These are phyloP conservation scores for Paramecium tetraurelia DNA, from an alignment of 73 alveolate genomes.

Conservation along the genomic window DNA sequence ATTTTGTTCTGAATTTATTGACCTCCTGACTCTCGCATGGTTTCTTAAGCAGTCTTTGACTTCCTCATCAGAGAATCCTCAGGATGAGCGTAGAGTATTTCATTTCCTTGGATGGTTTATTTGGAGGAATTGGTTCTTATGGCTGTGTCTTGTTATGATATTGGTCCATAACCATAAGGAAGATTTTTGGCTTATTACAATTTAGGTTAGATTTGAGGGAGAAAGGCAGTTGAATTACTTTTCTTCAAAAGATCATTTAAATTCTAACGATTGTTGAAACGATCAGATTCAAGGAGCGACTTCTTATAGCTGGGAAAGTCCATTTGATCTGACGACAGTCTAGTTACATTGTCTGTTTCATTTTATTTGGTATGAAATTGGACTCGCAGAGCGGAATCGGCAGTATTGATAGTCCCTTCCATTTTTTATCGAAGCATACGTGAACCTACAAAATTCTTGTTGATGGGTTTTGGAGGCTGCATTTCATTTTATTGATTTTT, in stretches of 20 bases:
- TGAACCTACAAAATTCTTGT: not conserved
- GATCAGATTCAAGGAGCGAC: not conserved
- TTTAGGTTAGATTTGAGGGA: slow-evolving; percentile 3
- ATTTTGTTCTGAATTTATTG: not conserved
- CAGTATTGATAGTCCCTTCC: not conserved
- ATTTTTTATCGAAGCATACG: not conserved
- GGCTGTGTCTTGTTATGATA: not conserved
- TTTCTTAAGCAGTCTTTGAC: slow-evolving; percentile 25
- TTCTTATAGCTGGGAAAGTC: not conserved
- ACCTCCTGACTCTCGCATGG: slow-evolving; percentile 2
- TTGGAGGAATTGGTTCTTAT: not conserved
- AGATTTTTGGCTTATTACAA: not conserved
- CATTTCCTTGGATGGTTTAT: not conserved
- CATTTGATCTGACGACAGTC: not conserved
- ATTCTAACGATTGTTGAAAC: not conserved
- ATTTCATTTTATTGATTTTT: not conserved
- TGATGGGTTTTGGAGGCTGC: not conserved
- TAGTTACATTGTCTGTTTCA: not conserved
- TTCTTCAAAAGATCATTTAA: not conserved
- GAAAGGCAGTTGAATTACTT: slow-evolving; percentile 15
- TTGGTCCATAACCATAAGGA: slow-evolving; percentile 33
- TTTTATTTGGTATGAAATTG: not conserved
- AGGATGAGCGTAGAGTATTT: not conserved
- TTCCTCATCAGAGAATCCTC: slow-evolving; percentile 24
- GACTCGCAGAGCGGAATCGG: not conserved